These are phyloP conservation scores for Chrysosporium keratinophilum DNA, from an alignment of 2,329 filamentous ascomycete genomes.

Conservation along the genomic window DNA sequence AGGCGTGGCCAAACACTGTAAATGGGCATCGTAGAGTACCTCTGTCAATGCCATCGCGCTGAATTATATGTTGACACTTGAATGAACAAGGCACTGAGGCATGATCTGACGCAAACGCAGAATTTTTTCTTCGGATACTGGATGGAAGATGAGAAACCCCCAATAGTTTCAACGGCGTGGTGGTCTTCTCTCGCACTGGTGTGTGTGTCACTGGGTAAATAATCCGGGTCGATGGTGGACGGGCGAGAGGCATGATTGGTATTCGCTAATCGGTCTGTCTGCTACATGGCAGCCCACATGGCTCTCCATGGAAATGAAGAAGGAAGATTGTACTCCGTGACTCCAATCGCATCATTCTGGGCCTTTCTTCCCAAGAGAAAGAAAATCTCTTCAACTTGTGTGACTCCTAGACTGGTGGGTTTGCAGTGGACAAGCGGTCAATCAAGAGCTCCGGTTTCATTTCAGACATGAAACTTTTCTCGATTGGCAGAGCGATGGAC, in stretches of 20 bases:
- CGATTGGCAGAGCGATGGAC: neutral
- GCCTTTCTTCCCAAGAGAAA: neutral
- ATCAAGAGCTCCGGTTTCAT: neutral
- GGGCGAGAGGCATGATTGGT: conserved; percentile 59
- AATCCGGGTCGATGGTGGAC: conserved; percentile 77
- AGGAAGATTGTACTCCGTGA: neutral
- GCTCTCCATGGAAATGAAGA: neutral
- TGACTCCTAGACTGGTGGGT: neutral
- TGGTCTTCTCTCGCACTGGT: conserved; percentile 19
- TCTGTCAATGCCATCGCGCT: conserved; percentile 83
- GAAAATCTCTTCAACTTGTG: neutral
- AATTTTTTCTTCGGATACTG: conserved; percentile 44
- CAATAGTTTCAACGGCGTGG: conserved; percentile 18
- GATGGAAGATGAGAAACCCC: conserved; percentile 18
- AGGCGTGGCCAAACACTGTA: conserved; percentile 74
- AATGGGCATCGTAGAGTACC: conserved; percentile 71
- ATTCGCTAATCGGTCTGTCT: neutral
- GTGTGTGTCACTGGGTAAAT: conserved; percentile 44
- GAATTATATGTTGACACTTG: conserved; percentile 79
- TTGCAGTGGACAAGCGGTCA: neutral
- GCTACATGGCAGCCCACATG: too few relatives aligned
- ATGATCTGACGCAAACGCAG: conserved; percentile 58
- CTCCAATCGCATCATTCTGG: neutral
- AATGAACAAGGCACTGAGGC: conserved; percentile 77
- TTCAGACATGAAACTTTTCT: neutral